A percentile compares a stretch with the other conserved stretches of the same genome.
phyloP scores from a whole-genome alignment of 768 basidiomycete species.

The Galerina marginata region DNA sequence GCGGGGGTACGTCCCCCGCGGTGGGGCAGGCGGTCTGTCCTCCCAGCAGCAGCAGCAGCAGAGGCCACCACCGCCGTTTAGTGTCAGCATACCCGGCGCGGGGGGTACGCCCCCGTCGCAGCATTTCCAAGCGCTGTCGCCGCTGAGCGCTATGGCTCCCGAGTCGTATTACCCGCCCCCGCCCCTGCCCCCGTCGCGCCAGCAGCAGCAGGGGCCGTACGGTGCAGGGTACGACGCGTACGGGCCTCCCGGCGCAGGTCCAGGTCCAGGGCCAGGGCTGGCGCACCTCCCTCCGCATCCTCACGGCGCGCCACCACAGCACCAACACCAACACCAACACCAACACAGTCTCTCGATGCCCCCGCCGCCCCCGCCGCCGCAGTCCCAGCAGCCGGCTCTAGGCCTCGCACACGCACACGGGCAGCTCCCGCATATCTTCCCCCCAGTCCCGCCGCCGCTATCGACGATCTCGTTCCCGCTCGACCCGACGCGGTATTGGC shows the following conservation, averaged over 20 bases:
- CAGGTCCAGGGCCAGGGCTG: too few species aligned
- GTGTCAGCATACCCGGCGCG: slow-evolving; percentile 1
- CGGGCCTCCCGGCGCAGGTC: too few species aligned
- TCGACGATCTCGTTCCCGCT: slow-evolving; percentile 57
- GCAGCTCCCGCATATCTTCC: slow-evolving; percentile 16
- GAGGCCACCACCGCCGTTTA: slow-evolving; percentile 35
- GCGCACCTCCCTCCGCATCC: too few species aligned
- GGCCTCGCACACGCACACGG: background rate
- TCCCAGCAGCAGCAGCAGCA: too few species aligned
- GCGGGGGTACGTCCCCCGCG: slow-evolving; percentile 17
- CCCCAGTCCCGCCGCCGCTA: slow-evolving; percentile 51
- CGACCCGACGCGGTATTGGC: slow-evolving; percentile 68
- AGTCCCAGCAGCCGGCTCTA: slow-evolving; percentile 11
- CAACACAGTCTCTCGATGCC: too few species aligned
- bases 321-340: too few species aligned
- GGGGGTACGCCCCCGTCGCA: slow-evolving; percentile 25
- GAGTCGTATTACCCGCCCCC: too few species aligned
- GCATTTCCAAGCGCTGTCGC: slow-evolving; percentile 36
- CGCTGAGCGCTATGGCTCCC: background rate
- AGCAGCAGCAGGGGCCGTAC: too few species aligned
- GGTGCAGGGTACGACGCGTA: too few species aligned
- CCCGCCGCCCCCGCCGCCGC: slow-evolving; percentile 8
- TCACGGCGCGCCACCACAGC: too few species aligned
- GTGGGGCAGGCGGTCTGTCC: slow-evolving; percentile 12
- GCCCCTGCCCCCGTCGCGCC: too few species aligned